A percentile compares a stretch with the other conserved stretches of the same genome.
Evolutionary conservation across 2,329 filamentous ascomycete species (phyloP).

Genomic region (Mycosphaerelloides madeirae): DNA sequence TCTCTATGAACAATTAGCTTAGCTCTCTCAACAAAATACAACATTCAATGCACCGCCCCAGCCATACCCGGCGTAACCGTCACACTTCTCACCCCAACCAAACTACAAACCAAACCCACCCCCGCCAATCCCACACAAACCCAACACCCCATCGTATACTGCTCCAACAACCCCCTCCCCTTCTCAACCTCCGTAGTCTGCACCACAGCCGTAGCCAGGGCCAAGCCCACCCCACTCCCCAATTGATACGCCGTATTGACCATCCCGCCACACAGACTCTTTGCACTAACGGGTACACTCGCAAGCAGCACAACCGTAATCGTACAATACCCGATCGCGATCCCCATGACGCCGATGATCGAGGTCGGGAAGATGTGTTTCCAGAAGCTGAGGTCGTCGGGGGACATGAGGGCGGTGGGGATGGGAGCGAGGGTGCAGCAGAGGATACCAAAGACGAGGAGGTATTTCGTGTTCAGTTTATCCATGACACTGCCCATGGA

Average conservation of each 20-base stretch:
- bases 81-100: neutral
- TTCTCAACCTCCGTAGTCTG: slow-evolving; percentile 37
- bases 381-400: slow-evolving; percentile 30
- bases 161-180: slow-evolving; percentile 29
- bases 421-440: slow-evolving; percentile 38
- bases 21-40: too few relatives aligned
- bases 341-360: slow-evolving; percentile 38
- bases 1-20: too few relatives aligned
- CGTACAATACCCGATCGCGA: slow-evolving; percentile 40
- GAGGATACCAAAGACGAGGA: slow-evolving; percentile 34
- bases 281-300: slow-evolving; percentile 39
- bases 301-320: slow-evolving; percentile 40
- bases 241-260: slow-evolving; percentile 44
- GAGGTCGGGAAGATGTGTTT: slow-evolving; percentile 38
- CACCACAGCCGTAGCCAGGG: slow-evolving; percentile 38
- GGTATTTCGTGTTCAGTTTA: slow-evolving; percentile 36
- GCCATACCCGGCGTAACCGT: neutral
- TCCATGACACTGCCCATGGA: slow-evolving; percentile 28
- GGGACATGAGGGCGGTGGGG: slow-evolving; percentile 27
- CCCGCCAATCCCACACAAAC: slow-evolving; percentile 40
- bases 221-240: slow-evolving; percentile 38
- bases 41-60: neutral
- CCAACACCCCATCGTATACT: slow-evolving; percentile 41
- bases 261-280: slow-evolving; percentile 40
- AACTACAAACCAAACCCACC: slow-evolving; percentile 29